A percentile compares a stretch with the other conserved stretches of the same genome.
These are phyloP conservation scores for Amanita pallidorosea DNA, from an alignment of 768 basidiomycete genomes.

Conservation along the genomic window DNA sequence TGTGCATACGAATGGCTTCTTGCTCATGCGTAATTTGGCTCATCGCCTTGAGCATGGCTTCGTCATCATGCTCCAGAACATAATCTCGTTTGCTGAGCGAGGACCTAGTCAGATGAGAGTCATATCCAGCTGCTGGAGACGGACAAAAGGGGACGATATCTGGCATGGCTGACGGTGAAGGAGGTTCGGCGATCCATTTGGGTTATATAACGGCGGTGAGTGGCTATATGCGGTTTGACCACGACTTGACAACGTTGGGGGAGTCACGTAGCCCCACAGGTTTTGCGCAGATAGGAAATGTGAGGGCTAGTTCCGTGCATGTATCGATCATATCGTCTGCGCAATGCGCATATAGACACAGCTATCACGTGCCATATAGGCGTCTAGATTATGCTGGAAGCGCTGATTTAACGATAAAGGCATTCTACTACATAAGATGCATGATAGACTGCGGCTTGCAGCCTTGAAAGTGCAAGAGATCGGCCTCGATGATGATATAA, in stretches of 20 bases:
- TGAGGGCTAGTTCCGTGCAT: conserved; percentile 2
- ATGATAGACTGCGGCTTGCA: too few species aligned
- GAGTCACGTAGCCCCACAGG: neutral
- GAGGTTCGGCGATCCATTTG: neutral
- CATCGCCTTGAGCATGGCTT: neutral
- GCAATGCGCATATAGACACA: conserved; percentile 3
- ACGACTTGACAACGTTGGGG: neutral
- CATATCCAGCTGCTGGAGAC: conserved; percentile 1
- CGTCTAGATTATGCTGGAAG: too few species aligned
- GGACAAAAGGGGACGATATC: conserved; percentile 2
- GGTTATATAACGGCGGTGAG: conserved; percentile 1
- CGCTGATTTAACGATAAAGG: too few species aligned
- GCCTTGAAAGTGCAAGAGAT: too few species aligned
- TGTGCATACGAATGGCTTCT: conserved; percentile 3
- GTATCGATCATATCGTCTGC: conserved; percentile 4
- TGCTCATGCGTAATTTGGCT: neutral
- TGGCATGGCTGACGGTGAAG: neutral
- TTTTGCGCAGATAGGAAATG: neutral
- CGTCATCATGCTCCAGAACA: conserved; percentile 2
- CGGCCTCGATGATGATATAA: too few species aligned
- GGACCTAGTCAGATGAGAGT: conserved; percentile 2
- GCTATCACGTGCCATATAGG: neutral
- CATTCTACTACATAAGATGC: too few species aligned
- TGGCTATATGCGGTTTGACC: conserved; percentile 5
- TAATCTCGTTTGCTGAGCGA: conserved; percentile 5